Percentiles rank a stretch among this genome's conserved stretches.
Conservation (phyloP, 2,329 filamentous ascomycete species). For the Pyricularia sp. region DNA sequence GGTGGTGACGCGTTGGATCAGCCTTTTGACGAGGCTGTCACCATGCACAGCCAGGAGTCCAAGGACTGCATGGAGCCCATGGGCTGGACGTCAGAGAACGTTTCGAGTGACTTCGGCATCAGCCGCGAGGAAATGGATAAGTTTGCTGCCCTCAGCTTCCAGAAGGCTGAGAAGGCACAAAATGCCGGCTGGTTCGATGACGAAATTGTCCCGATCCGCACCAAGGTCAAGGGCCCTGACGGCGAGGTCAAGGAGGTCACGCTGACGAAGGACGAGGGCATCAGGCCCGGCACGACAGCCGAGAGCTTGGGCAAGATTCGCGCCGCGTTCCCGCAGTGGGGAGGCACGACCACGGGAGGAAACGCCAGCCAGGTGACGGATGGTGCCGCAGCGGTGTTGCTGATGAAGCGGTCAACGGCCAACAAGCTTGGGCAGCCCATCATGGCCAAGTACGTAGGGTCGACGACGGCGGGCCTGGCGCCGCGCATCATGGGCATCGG, state of each 20-base stretch:
- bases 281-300: slow-evolving; percentile 79
- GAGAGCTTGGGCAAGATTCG: slow-evolving; percentile 79
- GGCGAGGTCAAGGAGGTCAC: slow-evolving; percentile 71
- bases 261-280: slow-evolving; percentile 80
- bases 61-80: slow-evolving; percentile 87
- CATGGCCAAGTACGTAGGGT: slow-evolving; percentile 87
- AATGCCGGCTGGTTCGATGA: slow-evolving; percentile 87
- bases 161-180: slow-evolving; percentile 79
- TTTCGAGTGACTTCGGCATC: slow-evolving; percentile 83
- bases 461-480: slow-evolving; percentile 81
- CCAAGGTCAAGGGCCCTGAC: slow-evolving; percentile 74
- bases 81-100: slow-evolving; percentile 97
- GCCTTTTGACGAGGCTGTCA: slow-evolving; percentile 70
- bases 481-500: slow-evolving; percentile 97
- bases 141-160: slow-evolving; percentile 81
- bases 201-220: slow-evolving; percentile 84
- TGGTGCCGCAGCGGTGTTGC: slow-evolving; percentile 51
- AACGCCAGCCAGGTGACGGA: slow-evolving; percentile 95
- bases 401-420: slow-evolving; percentile 92
- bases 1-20: slow-evolving; percentile 60
- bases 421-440: slow-evolving; percentile 83
- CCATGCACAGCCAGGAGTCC: slow-evolving; percentile 63
- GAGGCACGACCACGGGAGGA: slow-evolving; percentile 77
- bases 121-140: slow-evolving; percentile 71
- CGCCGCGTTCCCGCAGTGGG: slow-evolving; percentile 83